Conservation (phyloP, 768 basidiomycete genomes). For the Scleroderma citrinum region DNA sequence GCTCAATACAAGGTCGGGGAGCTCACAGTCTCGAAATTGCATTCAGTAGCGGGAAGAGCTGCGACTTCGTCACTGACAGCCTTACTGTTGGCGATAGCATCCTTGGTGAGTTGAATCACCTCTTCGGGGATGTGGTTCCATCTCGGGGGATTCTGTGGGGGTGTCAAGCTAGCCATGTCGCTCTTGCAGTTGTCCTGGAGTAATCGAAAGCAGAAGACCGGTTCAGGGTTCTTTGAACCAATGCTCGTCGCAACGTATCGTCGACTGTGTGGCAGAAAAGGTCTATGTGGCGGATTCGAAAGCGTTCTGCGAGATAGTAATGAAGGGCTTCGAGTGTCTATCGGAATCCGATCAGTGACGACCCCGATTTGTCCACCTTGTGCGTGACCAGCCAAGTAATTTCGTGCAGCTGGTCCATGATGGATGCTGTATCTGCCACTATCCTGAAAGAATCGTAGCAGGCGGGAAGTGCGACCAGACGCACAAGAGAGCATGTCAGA, state of each 20-base stretch:
- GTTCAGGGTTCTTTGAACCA: conserved; percentile 2
- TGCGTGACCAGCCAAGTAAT: too few relatives aligned
- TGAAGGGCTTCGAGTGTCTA: conserved; percentile 56
- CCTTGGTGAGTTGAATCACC: conserved; percentile 50
- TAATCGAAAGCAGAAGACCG: conserved; percentile 1
- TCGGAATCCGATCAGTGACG: not conserved
- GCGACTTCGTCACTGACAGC: conserved; percentile 54
- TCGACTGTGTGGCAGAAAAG: not conserved
- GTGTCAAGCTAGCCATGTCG: conserved; percentile 44
- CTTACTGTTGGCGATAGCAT: conserved; percentile 52
- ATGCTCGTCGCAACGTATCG: not conserved
- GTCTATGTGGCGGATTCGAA: not conserved
- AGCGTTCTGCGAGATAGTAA: not conserved
- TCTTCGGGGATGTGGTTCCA: conserved; percentile 67
- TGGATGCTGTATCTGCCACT: too few relatives aligned
- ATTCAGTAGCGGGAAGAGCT: conserved; percentile 47
- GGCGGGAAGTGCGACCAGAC: too few relatives aligned
- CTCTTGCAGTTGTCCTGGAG: conserved; percentile 5
- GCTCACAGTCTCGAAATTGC: conserved; percentile 63
- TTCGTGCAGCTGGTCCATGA: too few relatives aligned
- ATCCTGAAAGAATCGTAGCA: too few relatives aligned
- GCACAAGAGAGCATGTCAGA: too few relatives aligned
- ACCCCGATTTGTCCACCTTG: not conserved
- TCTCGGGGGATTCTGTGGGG: conserved; percentile 59
- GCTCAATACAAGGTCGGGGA: not conserved